phyloP scores from a whole-genome alignment of 495 filamentous ascomycete genomes.

The Tuber umbilicatum region DNA sequence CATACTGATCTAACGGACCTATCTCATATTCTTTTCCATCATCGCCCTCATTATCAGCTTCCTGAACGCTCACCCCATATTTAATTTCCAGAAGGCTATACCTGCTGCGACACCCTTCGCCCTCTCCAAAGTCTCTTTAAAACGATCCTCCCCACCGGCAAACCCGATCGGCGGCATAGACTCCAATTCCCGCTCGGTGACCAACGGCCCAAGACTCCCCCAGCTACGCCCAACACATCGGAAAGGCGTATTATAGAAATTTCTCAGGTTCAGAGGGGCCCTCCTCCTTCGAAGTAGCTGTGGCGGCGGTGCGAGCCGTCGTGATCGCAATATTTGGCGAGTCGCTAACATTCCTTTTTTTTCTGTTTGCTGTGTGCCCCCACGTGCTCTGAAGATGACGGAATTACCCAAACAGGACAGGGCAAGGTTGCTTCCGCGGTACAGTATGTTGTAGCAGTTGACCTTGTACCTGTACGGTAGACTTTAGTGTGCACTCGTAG shows the following conservation, averaged over 20 bases:
- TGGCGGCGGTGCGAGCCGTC: background rate
- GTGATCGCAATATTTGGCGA: background rate
- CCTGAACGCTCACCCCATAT: background rate
- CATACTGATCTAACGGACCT: conserved; percentile 83
- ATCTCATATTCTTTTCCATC: conserved; percentile 19
- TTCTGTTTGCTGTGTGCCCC: background rate
- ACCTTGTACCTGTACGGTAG: background rate
- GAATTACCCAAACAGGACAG: background rate
- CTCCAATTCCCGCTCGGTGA: background rate
- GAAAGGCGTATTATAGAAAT: background rate
- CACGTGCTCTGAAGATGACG: background rate
- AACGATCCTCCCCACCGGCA: background rate
- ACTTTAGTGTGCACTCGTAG: background rate
- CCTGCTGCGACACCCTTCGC: background rate
- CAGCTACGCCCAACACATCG: background rate
- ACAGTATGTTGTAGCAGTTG: background rate
- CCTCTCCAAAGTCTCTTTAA: background rate
- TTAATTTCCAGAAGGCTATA: background rate
- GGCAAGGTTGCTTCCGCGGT: background rate
- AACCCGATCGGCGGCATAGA: background rate
- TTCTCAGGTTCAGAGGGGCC: background rate
- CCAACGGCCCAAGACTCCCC: background rate
- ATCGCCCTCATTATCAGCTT: conserved; percentile 12
- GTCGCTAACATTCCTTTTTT: background rate
- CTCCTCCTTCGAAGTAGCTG: background rate